phyloP scores from a whole-genome alignment of 495 filamentous ascomycete genomes.

The Trichoderma reesei region DNA sequence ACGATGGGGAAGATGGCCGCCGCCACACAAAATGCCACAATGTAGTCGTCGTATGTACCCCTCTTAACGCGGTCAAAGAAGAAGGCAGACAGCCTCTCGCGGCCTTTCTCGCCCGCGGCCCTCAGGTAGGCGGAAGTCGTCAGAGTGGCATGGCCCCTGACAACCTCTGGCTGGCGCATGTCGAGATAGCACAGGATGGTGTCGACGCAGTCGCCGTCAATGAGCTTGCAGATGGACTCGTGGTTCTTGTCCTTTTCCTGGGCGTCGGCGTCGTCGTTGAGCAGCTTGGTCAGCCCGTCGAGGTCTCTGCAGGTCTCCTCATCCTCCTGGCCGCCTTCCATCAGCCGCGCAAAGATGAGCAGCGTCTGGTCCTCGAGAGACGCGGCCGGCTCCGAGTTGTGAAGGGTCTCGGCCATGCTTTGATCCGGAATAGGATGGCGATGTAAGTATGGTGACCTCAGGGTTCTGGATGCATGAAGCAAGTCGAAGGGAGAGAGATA shows the following conservation, averaged over 20 bases:
- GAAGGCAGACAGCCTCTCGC: slow-evolving; percentile 54
- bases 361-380: slow-evolving; percentile 34
- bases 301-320: slow-evolving; percentile 41
- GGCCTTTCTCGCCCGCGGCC: slow-evolving; percentile 56
- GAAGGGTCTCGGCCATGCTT: slow-evolving; percentile 8
- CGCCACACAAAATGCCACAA: slow-evolving; percentile 79
- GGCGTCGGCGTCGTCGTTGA: slow-evolving; percentile 34
- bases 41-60: slow-evolving; percentile 48
- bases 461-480: too few relatives aligned
- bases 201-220: slow-evolving; percentile 71
- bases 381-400: background rate
- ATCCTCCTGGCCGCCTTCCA: slow-evolving; percentile 48
- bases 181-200: slow-evolving; percentile 71
- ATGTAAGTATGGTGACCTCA: too few relatives aligned
- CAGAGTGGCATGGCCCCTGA: slow-evolving; percentile 65
- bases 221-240: slow-evolving; percentile 46
- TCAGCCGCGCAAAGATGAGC: slow-evolving; percentile 41
- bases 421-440: background rate
- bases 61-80: slow-evolving; percentile 42
- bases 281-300: slow-evolving; percentile 38
- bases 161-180: slow-evolving; percentile 54
- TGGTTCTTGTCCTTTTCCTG: slow-evolving; percentile 24
- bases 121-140: slow-evolving; percentile 73
- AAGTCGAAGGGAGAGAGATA: too few relatives aligned
- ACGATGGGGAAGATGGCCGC: slow-evolving; percentile 78